Conservation (phyloP, 1,139 yeast species). For the Candida neerlandica region DNA sequence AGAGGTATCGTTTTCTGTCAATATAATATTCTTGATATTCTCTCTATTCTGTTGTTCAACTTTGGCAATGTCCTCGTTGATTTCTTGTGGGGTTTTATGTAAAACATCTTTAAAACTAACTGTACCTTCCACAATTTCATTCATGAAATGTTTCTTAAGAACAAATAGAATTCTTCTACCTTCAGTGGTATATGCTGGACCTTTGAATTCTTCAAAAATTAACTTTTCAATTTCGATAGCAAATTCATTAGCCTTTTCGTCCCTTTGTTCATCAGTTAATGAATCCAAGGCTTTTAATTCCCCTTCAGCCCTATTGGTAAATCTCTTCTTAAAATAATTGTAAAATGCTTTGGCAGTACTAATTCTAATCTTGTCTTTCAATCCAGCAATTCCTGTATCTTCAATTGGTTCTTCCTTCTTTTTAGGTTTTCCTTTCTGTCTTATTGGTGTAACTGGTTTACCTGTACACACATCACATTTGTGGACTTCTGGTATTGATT, state of each 20-base stretch:
- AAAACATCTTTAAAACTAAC: slow-evolving; percentile 33
- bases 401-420: slow-evolving; percentile 3
- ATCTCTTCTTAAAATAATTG: slow-evolving; percentile 42
- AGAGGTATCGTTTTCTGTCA: slow-evolving; percentile 52
- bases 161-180: slow-evolving; percentile 44
- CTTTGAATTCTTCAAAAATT: slow-evolving; percentile 27
- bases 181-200: slow-evolving; percentile 40
- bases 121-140: slow-evolving; percentile 29
- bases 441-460: slow-evolving; percentile 3
- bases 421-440: not conserved
- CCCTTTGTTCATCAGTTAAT: slow-evolving; percentile 28
- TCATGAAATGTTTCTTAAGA: slow-evolving; percentile 34
- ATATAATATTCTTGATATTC: slow-evolving; percentile 35
- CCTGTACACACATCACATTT: slow-evolving; percentile 34
- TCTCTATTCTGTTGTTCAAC: slow-evolving; percentile 18
- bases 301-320: slow-evolving; percentile 36
- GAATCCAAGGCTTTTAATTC: slow-evolving; percentile 30
- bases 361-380: slow-evolving; percentile 34
- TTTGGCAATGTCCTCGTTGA: slow-evolving; percentile 24
- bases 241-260: slow-evolving; percentile 37
- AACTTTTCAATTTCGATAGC: slow-evolving; percentile 47
- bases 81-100: slow-evolving; percentile 37
- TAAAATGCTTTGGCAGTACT: slow-evolving; percentile 44
- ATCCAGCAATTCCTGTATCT: slow-evolving; percentile 7
- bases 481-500: slow-evolving; percentile 34